Conservation (phyloP, 345 rosid genomes). For the Acer yangbiense region DNA sequence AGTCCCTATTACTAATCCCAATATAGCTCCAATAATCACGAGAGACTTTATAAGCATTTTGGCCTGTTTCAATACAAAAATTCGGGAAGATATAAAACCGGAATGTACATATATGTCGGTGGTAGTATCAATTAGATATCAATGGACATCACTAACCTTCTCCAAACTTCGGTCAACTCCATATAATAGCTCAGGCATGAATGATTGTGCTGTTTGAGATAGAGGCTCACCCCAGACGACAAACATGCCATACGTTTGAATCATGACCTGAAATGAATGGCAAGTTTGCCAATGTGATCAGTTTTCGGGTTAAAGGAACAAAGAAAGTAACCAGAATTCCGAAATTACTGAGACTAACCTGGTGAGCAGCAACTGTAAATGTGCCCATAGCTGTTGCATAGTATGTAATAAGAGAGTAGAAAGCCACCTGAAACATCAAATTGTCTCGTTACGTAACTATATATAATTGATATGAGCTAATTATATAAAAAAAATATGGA, state of each 20-base stretch:
- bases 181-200: conserved; percentile 55
- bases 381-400: conserved; percentile 52
- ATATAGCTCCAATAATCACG: conserved; percentile 41
- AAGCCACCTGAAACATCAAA: conserved; percentile 38
- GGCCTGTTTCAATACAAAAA: conserved; percentile 37
- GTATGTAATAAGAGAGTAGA: conserved; percentile 40
- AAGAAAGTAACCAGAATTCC: background rate
- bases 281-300: background rate
- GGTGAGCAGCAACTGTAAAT: conserved; percentile 45
- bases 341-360: conserved; percentile 28
- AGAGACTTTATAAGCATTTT: conserved; percentile 48
- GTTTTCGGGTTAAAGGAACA: background rate
- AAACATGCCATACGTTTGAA: conserved; percentile 52
- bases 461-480: background rate
- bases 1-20: conserved; percentile 38
- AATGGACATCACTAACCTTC: conserved; percentile 43
- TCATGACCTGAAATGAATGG: conserved; percentile 29
- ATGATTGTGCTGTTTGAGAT: conserved; percentile 60
- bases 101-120: conserved; percentile 40
- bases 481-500: background rate
- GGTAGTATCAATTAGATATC: conserved; percentile 41
- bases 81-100: too few species aligned
- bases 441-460: background rate
- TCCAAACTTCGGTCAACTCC: conserved; percentile 41
- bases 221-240: conserved; percentile 56